These are phyloP conservation scores for Solanum neorickii DNA, from an alignment of 257 asterid genomes.

Conservation along the genomic window DNA sequence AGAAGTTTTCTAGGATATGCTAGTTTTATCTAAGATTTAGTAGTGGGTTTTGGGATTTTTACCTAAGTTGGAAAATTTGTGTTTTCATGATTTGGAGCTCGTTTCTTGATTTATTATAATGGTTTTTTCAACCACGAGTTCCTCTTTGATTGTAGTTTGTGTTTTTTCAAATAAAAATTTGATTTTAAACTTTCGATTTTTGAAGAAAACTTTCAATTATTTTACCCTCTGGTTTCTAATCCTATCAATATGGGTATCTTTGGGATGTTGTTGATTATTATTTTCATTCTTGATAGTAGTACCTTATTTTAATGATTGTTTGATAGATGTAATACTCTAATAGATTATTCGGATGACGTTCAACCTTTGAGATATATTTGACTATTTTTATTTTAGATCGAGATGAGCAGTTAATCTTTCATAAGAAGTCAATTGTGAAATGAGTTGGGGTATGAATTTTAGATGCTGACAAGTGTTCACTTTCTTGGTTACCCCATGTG, in stretches of 20 bases:
- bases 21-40: not conserved
- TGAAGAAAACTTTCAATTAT: not conserved
- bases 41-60: not conserved
- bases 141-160: not conserved
- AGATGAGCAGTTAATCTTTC: not conserved
- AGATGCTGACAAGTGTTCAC: not conserved
- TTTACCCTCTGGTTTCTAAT: not conserved
- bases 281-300: not conserved
- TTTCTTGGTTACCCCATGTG: not conserved
- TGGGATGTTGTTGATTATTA: not conserved
- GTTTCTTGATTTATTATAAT: not conserved
- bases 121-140: not conserved
- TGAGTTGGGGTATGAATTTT: too few relatives aligned
- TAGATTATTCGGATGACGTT: not conserved
- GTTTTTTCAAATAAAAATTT: not conserved
- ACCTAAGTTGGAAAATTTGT: not conserved
- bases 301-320: not conserved
- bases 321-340: not conserved
- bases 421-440: not conserved
- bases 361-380: not conserved
- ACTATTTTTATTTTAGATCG: not conserved
- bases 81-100: not conserved
- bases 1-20: not conserved
- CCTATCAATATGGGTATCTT: not conserved
- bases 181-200: too few relatives aligned